Conservation (phyloP, 192 early-diverging fungal genomes). For the Diversispora epigaea region DNA sequence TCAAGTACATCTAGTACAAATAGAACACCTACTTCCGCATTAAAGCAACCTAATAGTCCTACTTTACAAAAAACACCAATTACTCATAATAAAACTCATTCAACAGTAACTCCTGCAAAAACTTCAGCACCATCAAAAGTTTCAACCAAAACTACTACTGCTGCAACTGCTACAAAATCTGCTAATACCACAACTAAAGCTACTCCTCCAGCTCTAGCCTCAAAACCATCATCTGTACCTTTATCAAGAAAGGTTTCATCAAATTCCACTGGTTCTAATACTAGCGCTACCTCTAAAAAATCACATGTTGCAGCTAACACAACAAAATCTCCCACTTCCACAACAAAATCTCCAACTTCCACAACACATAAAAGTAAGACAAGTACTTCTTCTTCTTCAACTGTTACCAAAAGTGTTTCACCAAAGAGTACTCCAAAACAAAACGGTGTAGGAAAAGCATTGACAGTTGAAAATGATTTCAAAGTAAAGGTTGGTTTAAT, state of each 20-base stretch:
- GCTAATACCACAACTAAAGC: neutral
- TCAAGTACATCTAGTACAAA: slow-evolving; percentile 5
- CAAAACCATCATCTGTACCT: no score
- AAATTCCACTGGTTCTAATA: neutral
- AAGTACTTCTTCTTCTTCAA: neutral
- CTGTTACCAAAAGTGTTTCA: neutral
- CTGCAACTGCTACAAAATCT: neutral
- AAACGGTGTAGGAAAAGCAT: neutral
- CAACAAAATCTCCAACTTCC: neutral
- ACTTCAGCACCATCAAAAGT: neutral
- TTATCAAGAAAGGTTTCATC: neutral
- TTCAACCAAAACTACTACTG: neutral
- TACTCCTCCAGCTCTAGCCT: neutral
- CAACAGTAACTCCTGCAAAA: neutral
- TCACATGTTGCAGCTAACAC: neutral
- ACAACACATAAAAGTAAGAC: slow-evolving; percentile 1
- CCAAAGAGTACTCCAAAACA: neutral
- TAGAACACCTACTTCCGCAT: neutral
- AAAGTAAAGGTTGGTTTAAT: slow-evolving; percentile 31
- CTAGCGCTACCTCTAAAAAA: neutral
- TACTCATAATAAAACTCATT: neutral
- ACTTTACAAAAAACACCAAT: neutral
- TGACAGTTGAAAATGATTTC: slow-evolving; percentile 4
- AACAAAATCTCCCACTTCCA: neutral
- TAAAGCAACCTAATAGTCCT: neutral